These are phyloP conservation scores for Hymenoscyphus occultus DNA, from an alignment of 2,329 filamentous ascomycete genomes.

Conservation along the genomic window DNA sequence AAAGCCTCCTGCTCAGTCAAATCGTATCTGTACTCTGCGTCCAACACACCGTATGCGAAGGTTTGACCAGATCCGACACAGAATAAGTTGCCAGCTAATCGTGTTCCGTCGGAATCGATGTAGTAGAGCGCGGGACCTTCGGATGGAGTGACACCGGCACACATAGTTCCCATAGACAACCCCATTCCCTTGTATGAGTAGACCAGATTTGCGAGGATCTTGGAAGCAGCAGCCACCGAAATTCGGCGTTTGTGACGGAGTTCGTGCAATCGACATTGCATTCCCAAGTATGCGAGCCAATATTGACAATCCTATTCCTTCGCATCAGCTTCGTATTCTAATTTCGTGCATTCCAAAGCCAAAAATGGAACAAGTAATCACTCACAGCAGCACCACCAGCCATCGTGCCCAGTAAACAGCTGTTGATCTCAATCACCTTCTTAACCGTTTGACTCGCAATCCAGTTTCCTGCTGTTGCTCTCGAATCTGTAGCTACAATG, in stretches of 20 bases:
- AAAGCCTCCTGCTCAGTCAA: constrained; percentile 83
- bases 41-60: constrained; percentile 96
- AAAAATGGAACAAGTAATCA: constrained; percentile 18
- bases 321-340: constrained; percentile 11
- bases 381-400: constrained; percentile 88
- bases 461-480: constrained; percentile 97
- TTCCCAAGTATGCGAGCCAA: constrained; percentile 97
- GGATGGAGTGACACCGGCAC: constrained; percentile 90
- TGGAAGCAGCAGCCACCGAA: constrained; percentile 92
- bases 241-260: constrained; percentile 99
- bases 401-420: constrained; percentile 91
- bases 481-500: constrained; percentile 95
- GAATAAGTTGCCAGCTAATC: constrained; percentile 91
- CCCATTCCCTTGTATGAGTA: constrained; percentile 99
- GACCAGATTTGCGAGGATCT: constrained; percentile 97
- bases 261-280: constrained; percentile 99
- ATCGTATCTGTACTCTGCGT: constrained; percentile 92
- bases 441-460: constrained; percentile 99
- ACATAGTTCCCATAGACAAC: constrained; percentile 99
- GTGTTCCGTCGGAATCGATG: constrained; percentile 95
- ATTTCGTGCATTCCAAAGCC: not conserved
- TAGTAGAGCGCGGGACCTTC: constrained; percentile 98
- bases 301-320: constrained; percentile 83
- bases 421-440: constrained; percentile 99
- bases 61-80: constrained; percentile 98